phyloP scores from a whole-genome alignment of 2,329 filamentous ascomycete species.

The Alternaria sp. region DNA sequence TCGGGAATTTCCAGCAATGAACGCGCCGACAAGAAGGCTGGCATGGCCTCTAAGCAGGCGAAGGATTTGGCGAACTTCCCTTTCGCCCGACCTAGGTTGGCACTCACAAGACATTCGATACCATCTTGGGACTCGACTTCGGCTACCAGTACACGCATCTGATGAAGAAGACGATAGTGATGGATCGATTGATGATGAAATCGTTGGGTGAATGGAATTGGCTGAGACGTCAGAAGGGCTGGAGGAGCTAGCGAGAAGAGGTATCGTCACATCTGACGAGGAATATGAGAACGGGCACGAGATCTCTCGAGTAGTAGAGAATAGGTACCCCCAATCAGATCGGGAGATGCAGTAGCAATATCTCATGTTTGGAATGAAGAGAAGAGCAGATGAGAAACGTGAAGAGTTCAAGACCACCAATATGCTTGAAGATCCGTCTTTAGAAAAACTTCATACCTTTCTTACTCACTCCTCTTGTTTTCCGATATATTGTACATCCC shows the following conservation, averaged over 20 bases:
- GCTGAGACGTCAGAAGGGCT: background rate
- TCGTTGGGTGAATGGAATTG: background rate
- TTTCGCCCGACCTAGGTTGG: background rate
- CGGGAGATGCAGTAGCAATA: accelerated
- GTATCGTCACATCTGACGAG: accelerated
- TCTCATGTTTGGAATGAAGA: accelerated
- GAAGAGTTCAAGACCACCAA: too few species aligned
- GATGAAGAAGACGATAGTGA: constrained; percentile 53
- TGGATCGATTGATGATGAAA: background rate
- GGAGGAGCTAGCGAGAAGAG: background rate
- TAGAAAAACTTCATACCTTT: too few species aligned
- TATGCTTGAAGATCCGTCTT: accelerated
- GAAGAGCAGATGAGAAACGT: too few species aligned
- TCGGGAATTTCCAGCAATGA: background rate
- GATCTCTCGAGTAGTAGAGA: background rate
- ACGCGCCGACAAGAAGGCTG: background rate
- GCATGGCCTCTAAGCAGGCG: background rate
- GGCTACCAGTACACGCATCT: constrained; percentile 78
- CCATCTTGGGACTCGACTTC: constrained; percentile 77
- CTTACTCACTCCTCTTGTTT: background rate
- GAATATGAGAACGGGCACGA: background rate
- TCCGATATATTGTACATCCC: constrained; percentile 17
- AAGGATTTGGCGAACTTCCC: background rate
- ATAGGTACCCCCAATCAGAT: too few species aligned
- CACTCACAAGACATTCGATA: constrained; percentile 64